phyloP scores from a whole-genome alignment of 1,284 basidiomycete genomes.

The Rhodotorula sp. region DNA sequence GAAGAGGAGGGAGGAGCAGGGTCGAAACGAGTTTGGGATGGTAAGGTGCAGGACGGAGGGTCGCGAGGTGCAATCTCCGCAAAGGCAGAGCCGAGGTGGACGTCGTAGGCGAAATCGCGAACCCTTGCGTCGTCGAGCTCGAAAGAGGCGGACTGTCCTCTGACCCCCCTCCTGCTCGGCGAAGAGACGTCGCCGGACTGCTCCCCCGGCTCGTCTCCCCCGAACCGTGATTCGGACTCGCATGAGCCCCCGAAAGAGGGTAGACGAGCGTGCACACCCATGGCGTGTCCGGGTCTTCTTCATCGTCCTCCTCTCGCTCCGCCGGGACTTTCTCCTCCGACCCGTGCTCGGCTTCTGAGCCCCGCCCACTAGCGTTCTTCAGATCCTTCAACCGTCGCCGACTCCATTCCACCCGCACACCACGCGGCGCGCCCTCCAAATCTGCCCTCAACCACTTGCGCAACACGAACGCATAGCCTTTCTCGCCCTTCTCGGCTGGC shows the following conservation, averaged over 20 bases:
- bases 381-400: neutral
- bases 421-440: neutral
- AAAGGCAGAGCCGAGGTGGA: conserved; percentile 23
- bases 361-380: too few relatives aligned
- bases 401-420: conserved; percentile 8
- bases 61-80: conserved; percentile 60
- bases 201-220: conserved; percentile 40
- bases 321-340: conserved; percentile 39
- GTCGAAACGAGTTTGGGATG: conserved; percentile 92
- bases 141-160: neutral
- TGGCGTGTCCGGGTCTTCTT: conserved; percentile 65
- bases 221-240: neutral
- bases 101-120: neutral
- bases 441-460: conserved; percentile 13
- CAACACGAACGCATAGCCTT: conserved; percentile 64
- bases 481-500: neutral
- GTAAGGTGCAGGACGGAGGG: conserved; percentile 85
- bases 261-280: conserved; percentile 71
- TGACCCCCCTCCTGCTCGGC: too few relatives aligned
- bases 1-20: conserved; percentile 80
- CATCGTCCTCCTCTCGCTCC: conserved; percentile 87
- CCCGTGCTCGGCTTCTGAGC: conserved; percentile 2
- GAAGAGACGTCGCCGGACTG: too few relatives aligned
- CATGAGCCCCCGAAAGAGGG: conserved; percentile 8
- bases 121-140: neutral